Conservation (phyloP, 1,284 basidiomycete genomes). For the Retiboletus fuscus region DNA sequence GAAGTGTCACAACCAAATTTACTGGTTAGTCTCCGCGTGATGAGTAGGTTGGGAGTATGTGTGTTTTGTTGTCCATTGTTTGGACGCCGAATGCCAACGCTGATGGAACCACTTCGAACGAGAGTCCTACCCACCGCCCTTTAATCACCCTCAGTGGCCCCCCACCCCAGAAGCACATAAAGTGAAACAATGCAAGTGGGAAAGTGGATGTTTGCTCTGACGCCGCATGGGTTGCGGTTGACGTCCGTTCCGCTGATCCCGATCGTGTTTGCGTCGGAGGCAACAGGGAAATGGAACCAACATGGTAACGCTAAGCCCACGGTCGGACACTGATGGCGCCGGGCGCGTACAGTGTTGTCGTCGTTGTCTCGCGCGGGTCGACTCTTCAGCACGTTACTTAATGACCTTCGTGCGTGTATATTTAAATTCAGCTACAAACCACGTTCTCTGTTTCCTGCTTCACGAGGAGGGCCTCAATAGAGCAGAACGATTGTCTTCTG, state of each 20-base stretch:
- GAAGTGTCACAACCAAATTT: too few relatives aligned
- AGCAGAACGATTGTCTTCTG: too few relatives aligned
- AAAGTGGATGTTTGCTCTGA: conserved; percentile 17
- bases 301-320: conserved; percentile 29
- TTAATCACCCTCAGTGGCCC: too few relatives aligned
- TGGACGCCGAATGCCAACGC: too few relatives aligned
- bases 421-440: conserved; percentile 43
- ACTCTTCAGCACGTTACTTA: conserved; percentile 34
- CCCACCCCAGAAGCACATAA: conserved; percentile 26
- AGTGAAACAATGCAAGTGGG: conserved; percentile 18
- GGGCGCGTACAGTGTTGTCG: conserved; percentile 30
- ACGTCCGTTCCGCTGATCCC: conserved; percentile 43
- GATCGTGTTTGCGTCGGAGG: conserved; percentile 24
- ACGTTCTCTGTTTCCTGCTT: conserved; percentile 42
- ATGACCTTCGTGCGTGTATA: conserved; percentile 39
- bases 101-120: too few relatives aligned
- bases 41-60: too few relatives aligned
- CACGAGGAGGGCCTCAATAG: conserved; percentile 22
- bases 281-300: conserved; percentile 10
- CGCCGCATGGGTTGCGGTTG: conserved; percentile 28
- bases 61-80: too few relatives aligned
- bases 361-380: conserved; percentile 31
- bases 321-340: background rate
- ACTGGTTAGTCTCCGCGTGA: too few relatives aligned
- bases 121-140: too few relatives aligned